Evolutionary conservation across 768 basidiomycete species (phyloP).

Genomic region (Phaffia australis): DNA sequence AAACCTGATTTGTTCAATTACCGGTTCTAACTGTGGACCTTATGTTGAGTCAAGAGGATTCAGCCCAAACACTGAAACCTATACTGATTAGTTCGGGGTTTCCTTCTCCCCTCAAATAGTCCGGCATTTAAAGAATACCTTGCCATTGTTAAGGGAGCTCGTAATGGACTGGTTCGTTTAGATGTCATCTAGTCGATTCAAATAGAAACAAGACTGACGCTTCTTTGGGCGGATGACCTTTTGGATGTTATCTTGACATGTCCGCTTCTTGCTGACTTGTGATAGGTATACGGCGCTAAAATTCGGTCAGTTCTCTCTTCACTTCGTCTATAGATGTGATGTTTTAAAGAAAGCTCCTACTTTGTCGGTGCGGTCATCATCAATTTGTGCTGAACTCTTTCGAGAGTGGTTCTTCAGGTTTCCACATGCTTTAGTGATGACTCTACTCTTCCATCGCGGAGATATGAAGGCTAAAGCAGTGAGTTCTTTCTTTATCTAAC

Average conservation of each 20-base stretch:
- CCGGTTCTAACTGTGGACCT: too few species aligned
- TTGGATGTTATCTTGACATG: not conserved
- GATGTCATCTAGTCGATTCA: slow-evolving; percentile 31
- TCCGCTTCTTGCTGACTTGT: not conserved
- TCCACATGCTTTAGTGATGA: slow-evolving; percentile 95
- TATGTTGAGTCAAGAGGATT: too few species aligned
- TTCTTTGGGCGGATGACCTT: too few species aligned
- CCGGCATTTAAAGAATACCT: slow-evolving; percentile 82
- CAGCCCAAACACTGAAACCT: too few species aligned
- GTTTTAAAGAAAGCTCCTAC: not conserved
- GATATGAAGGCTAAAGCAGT: slow-evolving; percentile 50
- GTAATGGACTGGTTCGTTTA: slow-evolving; percentile 37
- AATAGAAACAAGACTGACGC: not conserved
- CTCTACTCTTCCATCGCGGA: slow-evolving; percentile 81
- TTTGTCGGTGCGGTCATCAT: not conserved
- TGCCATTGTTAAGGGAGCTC: slow-evolving; percentile 82
- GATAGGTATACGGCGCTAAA: slow-evolving; percentile 46
- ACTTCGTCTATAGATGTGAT: not conserved
- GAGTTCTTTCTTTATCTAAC: slow-evolving; percentile 21
- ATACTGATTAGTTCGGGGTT: too few species aligned
- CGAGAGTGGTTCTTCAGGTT: slow-evolving; percentile 45
- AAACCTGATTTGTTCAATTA: too few species aligned
- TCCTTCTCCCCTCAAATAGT: slow-evolving; percentile 26
- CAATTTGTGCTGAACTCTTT: not conserved
- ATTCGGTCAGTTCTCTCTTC: slow-evolving; percentile 40